A percentile compares a stretch with the other conserved stretches of the same genome.
Evolutionary conservation across 441 rosid species (phyloP).

Genomic region (Euphorbia celastroides): DNA sequence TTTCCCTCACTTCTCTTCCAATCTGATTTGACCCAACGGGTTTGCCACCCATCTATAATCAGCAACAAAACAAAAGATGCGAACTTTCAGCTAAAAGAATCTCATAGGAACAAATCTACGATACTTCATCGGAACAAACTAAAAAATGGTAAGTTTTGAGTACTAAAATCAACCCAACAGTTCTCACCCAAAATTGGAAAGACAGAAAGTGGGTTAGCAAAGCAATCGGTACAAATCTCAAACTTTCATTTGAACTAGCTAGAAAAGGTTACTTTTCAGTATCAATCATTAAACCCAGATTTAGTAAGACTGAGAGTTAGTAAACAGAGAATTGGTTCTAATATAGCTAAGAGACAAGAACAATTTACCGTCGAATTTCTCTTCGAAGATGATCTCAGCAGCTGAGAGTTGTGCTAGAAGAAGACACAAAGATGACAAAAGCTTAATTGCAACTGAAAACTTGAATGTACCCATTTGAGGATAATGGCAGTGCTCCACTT

Average conservation of each 20-base stretch:
- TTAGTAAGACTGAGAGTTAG: neutral
- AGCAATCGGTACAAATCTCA: neutral
- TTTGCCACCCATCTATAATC: slow-evolving; percentile 75
- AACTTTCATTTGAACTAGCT: neutral
- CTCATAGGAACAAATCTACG: neutral
- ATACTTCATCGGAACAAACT: neutral
- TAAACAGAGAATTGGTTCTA: neutral
- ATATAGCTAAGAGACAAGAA: neutral
- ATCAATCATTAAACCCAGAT: neutral
- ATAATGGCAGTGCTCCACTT: neutral
- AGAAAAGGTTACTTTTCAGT: neutral
- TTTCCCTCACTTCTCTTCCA: slow-evolving; percentile 92
- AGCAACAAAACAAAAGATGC: slow-evolving; percentile 9
- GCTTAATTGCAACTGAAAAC: neutral
- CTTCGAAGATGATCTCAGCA: slow-evolving; percentile 22
- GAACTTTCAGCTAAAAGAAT: slow-evolving; percentile 6
- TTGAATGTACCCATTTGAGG: slow-evolving; percentile 10
- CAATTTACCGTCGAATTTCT: slow-evolving; percentile 19
- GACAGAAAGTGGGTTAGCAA: neutral
- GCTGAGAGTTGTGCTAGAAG: slow-evolving; percentile 12
- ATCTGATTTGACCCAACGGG: slow-evolving; percentile 87
- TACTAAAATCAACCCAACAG: neutral
- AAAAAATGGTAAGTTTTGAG: neutral
- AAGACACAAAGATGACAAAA: neutral
- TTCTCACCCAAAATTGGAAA: neutral